Evolutionary conservation across 2,329 filamentous ascomycete species (phyloP).

Genomic region (Fusarium keratoplasticum): DNA sequence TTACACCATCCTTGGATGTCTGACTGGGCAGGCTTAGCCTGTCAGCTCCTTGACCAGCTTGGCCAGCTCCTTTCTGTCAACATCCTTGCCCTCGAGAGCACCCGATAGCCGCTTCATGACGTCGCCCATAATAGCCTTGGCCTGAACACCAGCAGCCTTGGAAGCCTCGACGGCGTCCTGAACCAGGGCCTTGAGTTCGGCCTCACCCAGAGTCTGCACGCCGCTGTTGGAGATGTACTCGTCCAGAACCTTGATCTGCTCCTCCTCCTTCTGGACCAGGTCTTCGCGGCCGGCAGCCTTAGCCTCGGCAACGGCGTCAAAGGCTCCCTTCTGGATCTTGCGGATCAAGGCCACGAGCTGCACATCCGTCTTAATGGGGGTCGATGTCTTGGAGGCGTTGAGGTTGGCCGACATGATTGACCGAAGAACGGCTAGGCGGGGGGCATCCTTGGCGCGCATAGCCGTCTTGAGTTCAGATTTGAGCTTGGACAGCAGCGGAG

Average conservation of each 20-base stretch:
- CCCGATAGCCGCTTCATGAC: constrained; percentile 72
- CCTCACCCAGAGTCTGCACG: constrained; percentile 68
- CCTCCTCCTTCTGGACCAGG: constrained; percentile 76
- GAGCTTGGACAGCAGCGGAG: constrained; percentile 64
- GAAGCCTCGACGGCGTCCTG: constrained; percentile 62
- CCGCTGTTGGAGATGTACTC: constrained; percentile 72
- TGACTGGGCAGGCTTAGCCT: constrained; percentile 12
- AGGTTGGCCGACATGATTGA: constrained; percentile 75
- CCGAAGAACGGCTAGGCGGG: constrained; percentile 76
- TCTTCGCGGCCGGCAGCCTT: constrained; percentile 72
- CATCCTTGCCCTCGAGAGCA: constrained; percentile 70
- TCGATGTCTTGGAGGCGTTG: constrained; percentile 79
- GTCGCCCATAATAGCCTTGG: constrained; percentile 66
- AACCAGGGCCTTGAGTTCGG: constrained; percentile 68
- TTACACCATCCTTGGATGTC: constrained; percentile 29
- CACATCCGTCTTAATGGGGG: constrained; percentile 76
- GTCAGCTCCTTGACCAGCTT: constrained; percentile 68
- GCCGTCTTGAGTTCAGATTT: constrained; percentile 73
- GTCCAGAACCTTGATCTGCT: constrained; percentile 72
- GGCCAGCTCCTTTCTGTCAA: constrained; percentile 71
- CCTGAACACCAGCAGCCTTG: constrained; percentile 56
- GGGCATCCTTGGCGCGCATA: constrained; percentile 73
- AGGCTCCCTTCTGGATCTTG: constrained; percentile 68
- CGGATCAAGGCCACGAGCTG: constrained; percentile 76
- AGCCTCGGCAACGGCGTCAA: constrained; percentile 74